Conservation (phyloP, 2,329 filamentous ascomycete species). For the Thelonectria blattea region DNA sequence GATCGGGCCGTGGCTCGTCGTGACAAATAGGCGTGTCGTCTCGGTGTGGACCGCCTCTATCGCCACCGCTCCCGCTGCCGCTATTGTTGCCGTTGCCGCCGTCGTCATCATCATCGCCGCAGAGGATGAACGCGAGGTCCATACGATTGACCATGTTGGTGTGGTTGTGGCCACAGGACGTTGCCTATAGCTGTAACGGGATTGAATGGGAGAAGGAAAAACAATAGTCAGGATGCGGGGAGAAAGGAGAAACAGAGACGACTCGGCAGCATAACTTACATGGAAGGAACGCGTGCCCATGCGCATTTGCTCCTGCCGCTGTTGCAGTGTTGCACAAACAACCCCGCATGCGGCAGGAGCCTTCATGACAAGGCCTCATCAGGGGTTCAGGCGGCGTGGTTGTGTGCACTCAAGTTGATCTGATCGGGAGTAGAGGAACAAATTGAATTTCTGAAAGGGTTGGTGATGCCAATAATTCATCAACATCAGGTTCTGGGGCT, state of each 20-base stretch:
- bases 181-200: background rate
- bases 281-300: background rate
- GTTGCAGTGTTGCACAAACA: background rate
- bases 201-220: background rate
- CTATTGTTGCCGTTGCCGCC: too few relatives aligned
- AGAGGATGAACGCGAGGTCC: background rate
- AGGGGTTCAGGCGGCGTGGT: background rate
- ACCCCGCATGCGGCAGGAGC: background rate
- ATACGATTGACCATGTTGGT: background rate
- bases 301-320: background rate
- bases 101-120: background rate
- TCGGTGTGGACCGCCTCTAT: background rate
- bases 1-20: background rate
- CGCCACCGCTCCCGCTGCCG: too few relatives aligned
- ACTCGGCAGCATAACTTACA: background rate
- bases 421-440: background rate
- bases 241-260: background rate
- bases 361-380: background rate
- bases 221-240: background rate
- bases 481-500: too few relatives aligned
- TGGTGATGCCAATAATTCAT: too few relatives aligned
- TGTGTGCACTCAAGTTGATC: background rate
- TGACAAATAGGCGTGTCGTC: background rate
- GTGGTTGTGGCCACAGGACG: background rate
- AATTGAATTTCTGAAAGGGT: background rate